Evolutionary conservation across 2,329 filamentous ascomycete genomes (phyloP), one percentile per base, ranked within the genome.

Genomic region (Clarireedia paspali): DNA sequence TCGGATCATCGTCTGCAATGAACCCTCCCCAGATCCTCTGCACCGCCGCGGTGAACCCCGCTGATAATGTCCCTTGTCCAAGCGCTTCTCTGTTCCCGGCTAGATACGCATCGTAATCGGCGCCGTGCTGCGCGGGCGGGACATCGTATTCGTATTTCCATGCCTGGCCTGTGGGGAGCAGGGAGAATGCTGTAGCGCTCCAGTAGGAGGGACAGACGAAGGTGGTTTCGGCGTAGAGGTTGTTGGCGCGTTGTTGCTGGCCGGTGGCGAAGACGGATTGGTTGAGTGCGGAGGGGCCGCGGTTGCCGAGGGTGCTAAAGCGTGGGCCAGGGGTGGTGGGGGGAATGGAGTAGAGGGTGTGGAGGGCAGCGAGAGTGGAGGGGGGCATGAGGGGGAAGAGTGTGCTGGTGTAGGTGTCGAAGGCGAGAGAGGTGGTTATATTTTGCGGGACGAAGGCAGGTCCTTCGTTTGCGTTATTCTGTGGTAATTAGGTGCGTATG

Each of bases 151-250:
- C 74, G 56, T 77, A 77, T 55, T 74, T 74, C 68, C 70, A 77
- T 26, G 68, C 59, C 26, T 66, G 44, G 20, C 23, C 23, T 17
- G 2, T 1, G 10, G 44, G 23, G 20, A 26, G 23, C 14, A 15
- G 26, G 2, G 47, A 14, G n/a, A 50, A 80, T 0, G 76, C 76
- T 30, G 71, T 69, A 1, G 74, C 72, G 42, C 79, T 66, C 77
- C 76, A 81, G 66, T 80, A 80, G 0, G 73, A 72, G 0, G 78
- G 74, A 62, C 78, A 81, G 12, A 78, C 71, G 53, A 80, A 80
- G 0, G 76, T 79, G 1, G 73, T 72, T 67, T 82, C 78, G 5
- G 56, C 44, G 38, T 58, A 58, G 1, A 58, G 40, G 27, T 58
- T 58, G 24, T 73, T 68, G 9, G 76, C 77, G 10, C 74, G 71